Conservation (phyloP, 148 eudicot species). For the Chenopodium quinoa region DNA sequence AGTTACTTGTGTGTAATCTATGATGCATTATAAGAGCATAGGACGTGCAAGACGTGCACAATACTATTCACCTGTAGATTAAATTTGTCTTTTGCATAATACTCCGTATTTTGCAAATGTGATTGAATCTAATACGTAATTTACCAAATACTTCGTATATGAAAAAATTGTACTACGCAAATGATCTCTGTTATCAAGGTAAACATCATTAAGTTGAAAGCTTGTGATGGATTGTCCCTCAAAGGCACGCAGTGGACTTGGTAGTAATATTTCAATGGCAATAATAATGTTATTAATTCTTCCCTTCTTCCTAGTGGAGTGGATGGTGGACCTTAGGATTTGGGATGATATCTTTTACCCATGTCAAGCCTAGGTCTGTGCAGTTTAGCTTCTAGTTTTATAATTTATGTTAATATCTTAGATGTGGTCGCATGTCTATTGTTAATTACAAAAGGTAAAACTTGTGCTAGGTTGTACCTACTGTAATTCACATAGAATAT, state of each 20-base stretch:
- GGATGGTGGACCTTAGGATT: neutral
- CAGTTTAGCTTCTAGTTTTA: neutral
- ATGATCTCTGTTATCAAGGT: neutral
- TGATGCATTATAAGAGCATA: neutral
- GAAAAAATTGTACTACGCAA: neutral
- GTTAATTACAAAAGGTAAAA: neutral
- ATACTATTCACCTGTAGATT: neutral
- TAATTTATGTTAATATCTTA: neutral
- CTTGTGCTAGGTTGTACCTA: neutral
- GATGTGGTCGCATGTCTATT: neutral
- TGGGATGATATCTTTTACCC: neutral
- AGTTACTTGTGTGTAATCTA: neutral
- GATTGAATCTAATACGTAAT: neutral
- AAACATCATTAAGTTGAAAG: neutral
- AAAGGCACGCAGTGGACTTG: neutral
- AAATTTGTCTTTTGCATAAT: neutral
- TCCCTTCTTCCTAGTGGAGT: neutral
- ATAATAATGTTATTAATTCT: neutral
- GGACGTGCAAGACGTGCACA: neutral
- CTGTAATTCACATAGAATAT: neutral
- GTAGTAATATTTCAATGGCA: neutral
- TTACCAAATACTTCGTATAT: neutral
- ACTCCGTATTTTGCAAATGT: neutral
- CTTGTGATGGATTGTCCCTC: neutral
- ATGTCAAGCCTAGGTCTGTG: neutral